These are phyloP conservation scores for Candida chauliodis DNA, from an alignment of 805 yeast species.

Conservation along the genomic window DNA sequence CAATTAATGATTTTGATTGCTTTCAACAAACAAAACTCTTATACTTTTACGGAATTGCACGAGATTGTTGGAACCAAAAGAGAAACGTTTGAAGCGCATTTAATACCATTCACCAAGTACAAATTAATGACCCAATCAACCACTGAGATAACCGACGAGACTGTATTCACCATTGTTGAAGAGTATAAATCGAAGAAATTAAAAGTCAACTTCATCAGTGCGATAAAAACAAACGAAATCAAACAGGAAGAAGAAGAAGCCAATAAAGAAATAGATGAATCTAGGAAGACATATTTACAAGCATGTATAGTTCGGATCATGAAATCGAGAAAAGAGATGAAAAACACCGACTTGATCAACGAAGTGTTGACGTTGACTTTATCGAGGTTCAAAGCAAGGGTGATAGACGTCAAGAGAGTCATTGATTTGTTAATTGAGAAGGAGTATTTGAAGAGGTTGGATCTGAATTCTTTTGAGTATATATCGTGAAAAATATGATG, in stretches of 20 bases:
- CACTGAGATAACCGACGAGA: slow-evolving; percentile 38
- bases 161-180: slow-evolving; percentile 64
- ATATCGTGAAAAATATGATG: slow-evolving; percentile 42
- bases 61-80: slow-evolving; percentile 66
- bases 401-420: slow-evolving; percentile 81
- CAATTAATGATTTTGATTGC: slow-evolving; percentile 85
- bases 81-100: slow-evolving; percentile 68
- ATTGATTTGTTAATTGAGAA: slow-evolving; percentile 82
- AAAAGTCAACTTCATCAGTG: slow-evolving; percentile 72
- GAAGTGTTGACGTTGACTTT: slow-evolving; percentile 87
- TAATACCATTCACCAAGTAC: slow-evolving; percentile 75
- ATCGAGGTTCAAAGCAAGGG: slow-evolving; percentile 77
- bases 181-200: slow-evolving; percentile 85
- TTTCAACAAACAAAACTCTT: slow-evolving; percentile 66
- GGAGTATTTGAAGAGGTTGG: slow-evolving; percentile 77
- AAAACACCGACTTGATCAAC: slow-evolving; percentile 76
- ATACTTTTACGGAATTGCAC: slow-evolving; percentile 56
- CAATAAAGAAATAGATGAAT: slow-evolving; percentile 78
- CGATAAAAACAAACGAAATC: slow-evolving; percentile 52
- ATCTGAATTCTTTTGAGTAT: slow-evolving; percentile 73
- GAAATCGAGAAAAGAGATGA: slow-evolving; percentile 83
- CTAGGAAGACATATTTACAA: slow-evolving; percentile 78
- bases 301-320: slow-evolving; percentile 95
- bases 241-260: slow-evolving; percentile 71
- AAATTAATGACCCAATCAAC: slow-evolving; percentile 66